phyloP scores from a whole-genome alignment of 2,329 filamentous ascomycete genomes.

The Penicillium brasilianum region DNA sequence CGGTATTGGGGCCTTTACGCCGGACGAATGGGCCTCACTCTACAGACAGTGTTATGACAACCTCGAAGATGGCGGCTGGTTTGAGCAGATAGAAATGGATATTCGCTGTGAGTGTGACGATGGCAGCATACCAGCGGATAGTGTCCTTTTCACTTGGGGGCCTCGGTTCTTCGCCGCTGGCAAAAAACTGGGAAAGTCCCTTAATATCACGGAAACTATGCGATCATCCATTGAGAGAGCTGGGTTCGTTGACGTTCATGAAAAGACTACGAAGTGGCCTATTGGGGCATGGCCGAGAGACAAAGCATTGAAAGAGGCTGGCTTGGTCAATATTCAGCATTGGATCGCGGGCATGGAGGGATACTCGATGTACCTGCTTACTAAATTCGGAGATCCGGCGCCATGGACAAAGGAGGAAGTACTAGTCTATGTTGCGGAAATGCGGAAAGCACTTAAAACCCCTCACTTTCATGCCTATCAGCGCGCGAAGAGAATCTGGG shows the following conservation, averaged over 20 bases:
- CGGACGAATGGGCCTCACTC: conserved; percentile 17
- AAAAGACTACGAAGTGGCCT: conserved; percentile 36
- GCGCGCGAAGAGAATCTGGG: conserved; percentile 17
- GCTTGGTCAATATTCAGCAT: conserved; percentile 38
- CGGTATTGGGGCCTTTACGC: conserved; percentile 23
- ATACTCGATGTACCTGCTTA: conserved; percentile 39
- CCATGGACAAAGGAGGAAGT: conserved; percentile 25
- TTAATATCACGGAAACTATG: conserved; percentile 32
- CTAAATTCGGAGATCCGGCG: conserved; percentile 23
- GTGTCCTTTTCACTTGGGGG: conserved; percentile 22
- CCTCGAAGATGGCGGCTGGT: conserved; percentile 29
- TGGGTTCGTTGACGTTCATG: conserved; percentile 42
- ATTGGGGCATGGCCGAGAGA: conserved; percentile 41
- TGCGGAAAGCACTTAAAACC: conserved; percentile 18
- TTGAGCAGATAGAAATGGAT: conserved; percentile 28
- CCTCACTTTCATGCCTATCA: conserved; percentile 20
- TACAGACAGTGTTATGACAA: conserved; percentile 16
- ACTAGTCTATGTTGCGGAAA: conserved; percentile 20
- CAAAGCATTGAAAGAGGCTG: conserved; percentile 44
- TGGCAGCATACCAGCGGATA: conserved; percentile 21
- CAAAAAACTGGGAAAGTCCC: conserved; percentile 27
- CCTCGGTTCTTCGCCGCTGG: conserved; percentile 27
- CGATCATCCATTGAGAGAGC: conserved; percentile 29
- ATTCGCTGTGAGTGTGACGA: conserved; percentile 24
- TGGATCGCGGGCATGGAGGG: conserved; percentile 38